A percentile compares a stretch with the other conserved stretches of the same genome.
Evolutionary conservation across 768 basidiomycete genomes (phyloP).

Genomic region (Serendipita indica): DNA sequence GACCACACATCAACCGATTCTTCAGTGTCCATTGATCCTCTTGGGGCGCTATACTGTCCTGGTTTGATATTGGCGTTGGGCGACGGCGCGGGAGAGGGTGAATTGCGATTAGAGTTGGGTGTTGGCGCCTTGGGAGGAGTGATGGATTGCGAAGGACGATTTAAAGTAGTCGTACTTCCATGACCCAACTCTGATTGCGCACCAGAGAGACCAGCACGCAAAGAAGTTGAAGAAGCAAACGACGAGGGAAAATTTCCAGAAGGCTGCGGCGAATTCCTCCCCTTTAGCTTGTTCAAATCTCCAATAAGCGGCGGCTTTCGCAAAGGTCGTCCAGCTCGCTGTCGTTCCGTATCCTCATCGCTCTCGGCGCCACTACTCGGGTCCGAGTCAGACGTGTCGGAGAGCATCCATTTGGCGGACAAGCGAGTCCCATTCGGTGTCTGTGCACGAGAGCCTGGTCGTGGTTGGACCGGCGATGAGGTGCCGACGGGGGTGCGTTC

Average conservation of each 20-base stretch:
- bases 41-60: not conserved
- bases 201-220: not conserved
- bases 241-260: not conserved
- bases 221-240: not conserved
- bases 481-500: not conserved
- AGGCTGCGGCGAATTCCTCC: not conserved
- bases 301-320: slow-evolving; percentile 1
- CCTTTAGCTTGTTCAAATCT: slow-evolving; percentile 3
- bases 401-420: slow-evolving; percentile 6
- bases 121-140: not conserved
- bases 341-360: not conserved
- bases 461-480: not conserved
- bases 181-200: slow-evolving; percentile 1
- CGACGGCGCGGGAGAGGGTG: not conserved
- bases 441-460: not conserved
- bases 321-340: not conserved
- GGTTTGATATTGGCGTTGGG: not conserved
- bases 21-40: not conserved
- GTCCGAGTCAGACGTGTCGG: not conserved
- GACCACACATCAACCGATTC: slow-evolving; percentile 8
- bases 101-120: not conserved
- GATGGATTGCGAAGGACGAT: not conserved
- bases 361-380: not conserved
- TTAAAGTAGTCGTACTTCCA: not conserved
- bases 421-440: not conserved